Evolutionary conservation across 768 basidiomycete genomes (phyloP).

Genomic region (Clitopilus hobsonii): DNA sequence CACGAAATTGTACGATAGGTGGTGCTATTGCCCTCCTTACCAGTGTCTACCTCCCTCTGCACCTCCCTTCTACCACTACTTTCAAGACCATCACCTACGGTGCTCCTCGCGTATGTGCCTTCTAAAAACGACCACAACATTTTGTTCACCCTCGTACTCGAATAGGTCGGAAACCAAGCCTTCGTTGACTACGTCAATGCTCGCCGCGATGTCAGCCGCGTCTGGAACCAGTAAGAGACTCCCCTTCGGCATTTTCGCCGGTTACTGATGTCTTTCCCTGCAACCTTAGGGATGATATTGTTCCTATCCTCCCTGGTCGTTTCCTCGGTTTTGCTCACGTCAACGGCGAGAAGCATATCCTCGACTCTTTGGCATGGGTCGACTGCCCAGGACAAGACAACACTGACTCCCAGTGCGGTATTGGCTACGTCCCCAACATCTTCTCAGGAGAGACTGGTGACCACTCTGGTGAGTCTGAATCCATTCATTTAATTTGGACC

Average conservation of each 20-base stretch:
- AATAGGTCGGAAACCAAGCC: constrained; percentile 48
- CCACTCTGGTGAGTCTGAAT: constrained; percentile 3
- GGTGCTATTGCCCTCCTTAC: constrained; percentile 17
- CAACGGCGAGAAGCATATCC: constrained; percentile 34
- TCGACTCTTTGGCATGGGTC: constrained; percentile 39
- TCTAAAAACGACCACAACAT: background rate
- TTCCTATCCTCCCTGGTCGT: constrained; percentile 35
- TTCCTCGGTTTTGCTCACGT: constrained; percentile 44
- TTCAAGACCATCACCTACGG: constrained; percentile 19
- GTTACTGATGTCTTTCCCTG: background rate
- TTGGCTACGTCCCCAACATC: constrained; percentile 14
- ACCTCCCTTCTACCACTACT: constrained; percentile 12
- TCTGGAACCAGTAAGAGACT: constrained; percentile 43
- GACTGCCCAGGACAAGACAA: constrained; percentile 41
- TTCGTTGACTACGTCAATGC: constrained; percentile 56
- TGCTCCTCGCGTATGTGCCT: constrained; percentile 14
- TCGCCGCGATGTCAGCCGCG: constrained; percentile 38
- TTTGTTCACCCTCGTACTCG: background rate
- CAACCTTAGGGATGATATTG: constrained; percentile 26
- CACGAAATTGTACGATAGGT: constrained; percentile 4
- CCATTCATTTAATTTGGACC: background rate
- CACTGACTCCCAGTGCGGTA: constrained; percentile 9
- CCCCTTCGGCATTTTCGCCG: background rate
- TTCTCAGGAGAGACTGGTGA: constrained; percentile 9
- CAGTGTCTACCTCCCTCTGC: constrained; percentile 21